A percentile compares a stretch with the other conserved stretches of the same genome.
Conservation (phyloP, 352 stramenopile genomes). For the Phytophthora citrophthora region DNA sequence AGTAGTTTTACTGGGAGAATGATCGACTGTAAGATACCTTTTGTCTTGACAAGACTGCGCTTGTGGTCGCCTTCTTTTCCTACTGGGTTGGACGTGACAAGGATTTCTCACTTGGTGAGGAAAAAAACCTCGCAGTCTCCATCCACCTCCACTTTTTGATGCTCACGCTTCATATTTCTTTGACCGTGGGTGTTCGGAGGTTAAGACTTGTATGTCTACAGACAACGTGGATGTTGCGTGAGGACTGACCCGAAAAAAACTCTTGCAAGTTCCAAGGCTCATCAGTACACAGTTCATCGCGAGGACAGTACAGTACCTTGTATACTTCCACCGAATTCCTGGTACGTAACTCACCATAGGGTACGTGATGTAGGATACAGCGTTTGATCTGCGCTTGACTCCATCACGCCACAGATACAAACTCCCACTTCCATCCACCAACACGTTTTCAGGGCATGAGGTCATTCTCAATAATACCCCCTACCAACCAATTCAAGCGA, state of each 20-base stretch:
- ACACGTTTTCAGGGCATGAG: too few species aligned
- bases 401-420: slow-evolving; percentile 2
- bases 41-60: neutral
- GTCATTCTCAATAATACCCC: neutral
- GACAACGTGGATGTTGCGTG: too few species aligned
- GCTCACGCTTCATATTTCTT: neutral
- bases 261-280: too few species aligned
- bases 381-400: slow-evolving; percentile 7
- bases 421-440: neutral
- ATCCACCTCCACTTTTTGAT: neutral
- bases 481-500: neutral
- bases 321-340: neutral
- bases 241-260: too few species aligned
- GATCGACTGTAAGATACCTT: neutral
- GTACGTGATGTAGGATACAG: slow-evolving; percentile 1
- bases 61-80: neutral
- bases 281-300: too few species aligned
- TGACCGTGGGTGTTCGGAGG: too few species aligned
- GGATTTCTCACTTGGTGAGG: neutral
- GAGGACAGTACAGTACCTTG: too few species aligned
- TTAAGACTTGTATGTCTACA: too few species aligned
- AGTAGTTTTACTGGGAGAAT: too few species aligned
- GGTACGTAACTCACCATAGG: neutral
- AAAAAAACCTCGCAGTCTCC: neutral
- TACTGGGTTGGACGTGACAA: too few species aligned